Percentiles rank a stretch among this genome's conserved stretches.
Conservation (phyloP, 129 eudicot genomes). For the Flaveria robusta region DNA sequence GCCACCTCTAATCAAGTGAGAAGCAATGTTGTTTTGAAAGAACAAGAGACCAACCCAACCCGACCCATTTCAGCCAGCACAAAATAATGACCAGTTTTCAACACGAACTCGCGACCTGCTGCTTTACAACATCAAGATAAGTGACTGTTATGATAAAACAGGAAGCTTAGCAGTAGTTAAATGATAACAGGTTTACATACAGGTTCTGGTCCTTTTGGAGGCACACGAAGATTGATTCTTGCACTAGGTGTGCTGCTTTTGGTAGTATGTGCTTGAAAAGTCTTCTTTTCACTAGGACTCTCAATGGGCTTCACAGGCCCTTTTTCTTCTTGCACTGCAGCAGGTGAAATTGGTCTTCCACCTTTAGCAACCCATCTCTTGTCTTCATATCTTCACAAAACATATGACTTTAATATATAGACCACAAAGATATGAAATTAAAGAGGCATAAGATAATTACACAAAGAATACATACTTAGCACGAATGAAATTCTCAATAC, state of each 20-base stretch:
- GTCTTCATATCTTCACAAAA: slow-evolving; percentile 77
- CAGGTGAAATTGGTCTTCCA: slow-evolving; percentile 66
- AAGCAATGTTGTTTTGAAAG: slow-evolving; percentile 2
- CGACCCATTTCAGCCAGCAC: not conserved
- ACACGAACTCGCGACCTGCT: not conserved
- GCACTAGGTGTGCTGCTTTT: slow-evolving; percentile 45
- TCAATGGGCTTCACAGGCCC: slow-evolving; percentile 47
- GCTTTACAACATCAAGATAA: slow-evolving; percentile 3
- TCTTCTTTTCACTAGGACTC: slow-evolving; percentile 55
- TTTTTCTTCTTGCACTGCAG: slow-evolving; percentile 50
- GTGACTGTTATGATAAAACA: slow-evolving; percentile 3
- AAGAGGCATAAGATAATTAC: not conserved
- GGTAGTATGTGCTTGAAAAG: slow-evolving; percentile 41
- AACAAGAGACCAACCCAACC: slow-evolving; percentile 3
- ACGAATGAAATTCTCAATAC: slow-evolving; percentile 95
- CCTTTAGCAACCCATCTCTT: slow-evolving; percentile 94
- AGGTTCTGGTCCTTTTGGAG: slow-evolving; percentile 78
- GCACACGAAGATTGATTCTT: slow-evolving; percentile 66
- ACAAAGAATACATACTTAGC: slow-evolving; percentile 72
- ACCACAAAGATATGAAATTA: slow-evolving; percentile 13
- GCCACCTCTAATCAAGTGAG: slow-evolving; percentile 9
- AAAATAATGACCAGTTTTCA: not conserved
- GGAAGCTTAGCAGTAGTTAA: slow-evolving; percentile 13
- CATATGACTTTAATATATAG: not conserved
- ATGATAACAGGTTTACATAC: slow-evolving; percentile 42